phyloP scores from a whole-genome alignment of 1,284 basidiomycete species.

The Boletus sp. region DNA sequence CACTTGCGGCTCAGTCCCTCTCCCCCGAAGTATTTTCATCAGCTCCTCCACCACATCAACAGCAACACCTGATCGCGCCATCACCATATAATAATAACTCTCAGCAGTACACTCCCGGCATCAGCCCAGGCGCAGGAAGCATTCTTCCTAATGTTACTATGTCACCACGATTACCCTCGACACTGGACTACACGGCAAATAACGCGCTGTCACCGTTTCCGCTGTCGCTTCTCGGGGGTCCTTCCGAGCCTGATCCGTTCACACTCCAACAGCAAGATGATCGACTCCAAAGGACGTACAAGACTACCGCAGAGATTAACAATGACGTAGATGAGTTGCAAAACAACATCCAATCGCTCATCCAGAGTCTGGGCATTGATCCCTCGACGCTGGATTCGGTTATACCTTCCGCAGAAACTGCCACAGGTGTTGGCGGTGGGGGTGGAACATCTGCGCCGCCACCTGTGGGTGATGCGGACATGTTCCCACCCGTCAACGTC shows the following conservation, averaged over 20 bases:
- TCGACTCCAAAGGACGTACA: conserved; percentile 55
- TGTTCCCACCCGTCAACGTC: conserved; percentile 18
- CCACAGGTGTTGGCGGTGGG: conserved; percentile 2
- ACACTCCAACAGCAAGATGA: conserved; percentile 36
- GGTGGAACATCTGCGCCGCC: conserved; percentile 4
- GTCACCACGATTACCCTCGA: conserved; percentile 10
- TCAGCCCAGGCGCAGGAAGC: neutral
- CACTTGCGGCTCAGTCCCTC: no score
- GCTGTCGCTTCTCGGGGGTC: conserved; percentile 16
- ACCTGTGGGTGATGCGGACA: conserved; percentile 11
- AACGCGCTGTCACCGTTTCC: conserved; percentile 23
- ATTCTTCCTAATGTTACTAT: conserved; percentile 1
- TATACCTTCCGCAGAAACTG: conserved; percentile 14
- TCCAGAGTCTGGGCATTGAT: conserved; percentile 68
- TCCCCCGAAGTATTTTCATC: no score
- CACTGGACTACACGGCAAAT: conserved; percentile 16
- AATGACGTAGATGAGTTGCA: conserved; percentile 72
- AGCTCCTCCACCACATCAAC: no score
- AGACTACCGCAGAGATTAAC: conserved; percentile 61
- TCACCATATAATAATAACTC: conserved; percentile 29
- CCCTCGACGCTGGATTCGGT: conserved; percentile 35
- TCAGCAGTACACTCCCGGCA: conserved; percentile 13
- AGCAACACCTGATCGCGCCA: conserved; percentile 31
- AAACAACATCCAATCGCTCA: conserved; percentile 67
- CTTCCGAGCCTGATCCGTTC: conserved; percentile 30